Evolutionary conservation across 2,329 filamentous ascomycete genomes (phyloP).

Genomic region (Pseudohalonectria lignicola): DNA sequence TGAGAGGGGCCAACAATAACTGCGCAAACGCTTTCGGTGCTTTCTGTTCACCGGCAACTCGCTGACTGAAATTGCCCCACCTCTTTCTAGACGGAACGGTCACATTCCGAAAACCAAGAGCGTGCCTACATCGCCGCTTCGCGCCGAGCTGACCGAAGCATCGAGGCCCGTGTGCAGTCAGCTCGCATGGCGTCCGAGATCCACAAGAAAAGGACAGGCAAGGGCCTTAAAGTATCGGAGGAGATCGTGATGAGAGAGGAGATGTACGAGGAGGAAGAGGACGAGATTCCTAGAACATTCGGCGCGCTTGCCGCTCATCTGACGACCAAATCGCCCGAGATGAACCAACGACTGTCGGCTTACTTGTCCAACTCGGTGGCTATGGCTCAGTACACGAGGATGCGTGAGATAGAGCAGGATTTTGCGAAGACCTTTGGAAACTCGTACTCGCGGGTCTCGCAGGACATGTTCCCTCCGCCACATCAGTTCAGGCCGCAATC

Average conservation of each 20-base stretch:
- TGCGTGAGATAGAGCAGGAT: constrained; percentile 33
- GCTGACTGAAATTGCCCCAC: no score
- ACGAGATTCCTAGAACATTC: constrained; percentile 61
- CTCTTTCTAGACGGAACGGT: constrained; percentile 69
- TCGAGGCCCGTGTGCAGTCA: constrained; percentile 82
- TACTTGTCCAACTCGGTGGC: constrained; percentile 30
- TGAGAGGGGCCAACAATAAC: no score
- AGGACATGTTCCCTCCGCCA: constrained; percentile 14
- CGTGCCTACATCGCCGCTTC: constrained; percentile 90
- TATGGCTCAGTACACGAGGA: constrained; percentile 29
- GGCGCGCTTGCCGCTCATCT: constrained; percentile 48
- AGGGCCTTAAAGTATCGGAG: constrained; percentile 69
- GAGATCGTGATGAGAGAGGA: constrained; percentile 83
- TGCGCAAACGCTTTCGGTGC: no score
- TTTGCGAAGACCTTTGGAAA: constrained; percentile 36
- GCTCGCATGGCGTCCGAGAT: constrained; percentile 82
- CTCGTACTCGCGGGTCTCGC: constrained; percentile 18
- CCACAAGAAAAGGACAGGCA: constrained; percentile 78
- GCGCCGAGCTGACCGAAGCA: constrained; percentile 70
- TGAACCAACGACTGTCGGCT: constrained; percentile 49
- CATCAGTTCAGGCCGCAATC: constrained; percentile 16
- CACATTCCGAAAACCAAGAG: constrained; percentile 74
- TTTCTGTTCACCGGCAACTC: no score
- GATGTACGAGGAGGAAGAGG: constrained; percentile 94
- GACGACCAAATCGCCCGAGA: constrained; percentile 45